Conservation (phyloP, 352 stramenopile genomes). For the Globisporangium rhizosaccharum region DNA sequence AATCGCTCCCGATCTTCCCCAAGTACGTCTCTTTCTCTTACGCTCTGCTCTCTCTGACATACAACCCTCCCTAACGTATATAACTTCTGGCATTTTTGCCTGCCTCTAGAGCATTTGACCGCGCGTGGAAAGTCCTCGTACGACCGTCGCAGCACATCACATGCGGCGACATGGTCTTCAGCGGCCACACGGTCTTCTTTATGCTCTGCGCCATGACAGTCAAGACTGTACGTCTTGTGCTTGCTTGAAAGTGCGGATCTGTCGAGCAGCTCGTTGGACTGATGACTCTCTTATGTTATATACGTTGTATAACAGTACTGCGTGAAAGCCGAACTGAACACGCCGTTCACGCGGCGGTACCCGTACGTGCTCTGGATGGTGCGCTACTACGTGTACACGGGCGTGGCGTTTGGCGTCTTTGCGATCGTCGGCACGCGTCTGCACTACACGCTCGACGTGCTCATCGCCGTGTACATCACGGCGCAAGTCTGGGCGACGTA, state of each 20-base stretch:
- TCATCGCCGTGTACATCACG: slow-evolving; percentile 31
- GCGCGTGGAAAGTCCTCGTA: slow-evolving; percentile 80
- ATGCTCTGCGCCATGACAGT: slow-evolving; percentile 81
- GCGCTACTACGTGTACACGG: slow-evolving; percentile 71
- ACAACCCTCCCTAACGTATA: background rate
- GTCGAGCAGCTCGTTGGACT: too few relatives aligned
- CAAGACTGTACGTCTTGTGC: slow-evolving; percentile 37
- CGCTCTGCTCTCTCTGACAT: background rate
- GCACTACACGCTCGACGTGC: slow-evolving; percentile 84
- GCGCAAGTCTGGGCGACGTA: slow-evolving; percentile 20
- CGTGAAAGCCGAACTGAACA: slow-evolving; percentile 75
- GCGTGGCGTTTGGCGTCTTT: slow-evolving; percentile 59
- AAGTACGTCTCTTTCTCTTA: slow-evolving; percentile 35
- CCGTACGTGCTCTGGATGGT: slow-evolving; percentile 76
- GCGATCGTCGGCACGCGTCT: slow-evolving; percentile 81
- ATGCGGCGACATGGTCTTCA: slow-evolving; percentile 88
- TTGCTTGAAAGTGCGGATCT: background rate
- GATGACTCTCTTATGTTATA: background rate
- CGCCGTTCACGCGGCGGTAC: slow-evolving; percentile 73
- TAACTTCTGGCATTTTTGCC: background rate
- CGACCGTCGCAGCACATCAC: slow-evolving; percentile 83
- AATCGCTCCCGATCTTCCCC: slow-evolving; percentile 79
- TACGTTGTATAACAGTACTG: slow-evolving; percentile 21
- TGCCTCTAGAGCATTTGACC: slow-evolving; percentile 52
- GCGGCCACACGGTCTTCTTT: slow-evolving; percentile 81